A percentile compares a stretch with the other conserved stretches of the same genome.
phyloP scores from a whole-genome alignment of 2,329 filamentous ascomycete species.

The Claviceps humidiphila region DNA sequence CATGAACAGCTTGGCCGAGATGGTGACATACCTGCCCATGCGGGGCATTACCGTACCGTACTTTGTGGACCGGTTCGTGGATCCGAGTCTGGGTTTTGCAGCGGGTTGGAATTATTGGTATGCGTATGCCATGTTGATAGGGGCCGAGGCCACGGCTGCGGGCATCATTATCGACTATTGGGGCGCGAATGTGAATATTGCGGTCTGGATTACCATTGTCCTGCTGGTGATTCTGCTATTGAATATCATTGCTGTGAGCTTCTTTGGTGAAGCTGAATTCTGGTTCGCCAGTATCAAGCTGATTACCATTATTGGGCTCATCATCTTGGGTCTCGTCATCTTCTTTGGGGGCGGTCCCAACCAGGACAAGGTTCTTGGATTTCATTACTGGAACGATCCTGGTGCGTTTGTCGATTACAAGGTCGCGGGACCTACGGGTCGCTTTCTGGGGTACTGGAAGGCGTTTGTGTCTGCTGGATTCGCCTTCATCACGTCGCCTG shows the following conservation, averaged over 20 bases:
- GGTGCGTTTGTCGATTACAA: slow-evolving; percentile 36
- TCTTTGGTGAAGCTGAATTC: slow-evolving; percentile 50
- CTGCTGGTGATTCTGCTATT: slow-evolving; percentile 38
- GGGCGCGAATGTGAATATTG: slow-evolving; percentile 36
- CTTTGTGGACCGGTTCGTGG: slow-evolving; percentile 41
- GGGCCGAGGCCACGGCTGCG: slow-evolving; percentile 44
- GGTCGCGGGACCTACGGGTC: slow-evolving; percentile 30
- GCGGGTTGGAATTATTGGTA: slow-evolving; percentile 51
- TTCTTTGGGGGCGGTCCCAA: slow-evolving; percentile 42
- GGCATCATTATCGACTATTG: slow-evolving; percentile 49
- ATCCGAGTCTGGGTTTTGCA: slow-evolving; percentile 42
- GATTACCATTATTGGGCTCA: slow-evolving; percentile 42
- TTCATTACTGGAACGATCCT: slow-evolving; percentile 24
- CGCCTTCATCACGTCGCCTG: slow-evolving; percentile 48
- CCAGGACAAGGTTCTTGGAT: slow-evolving; percentile 32
- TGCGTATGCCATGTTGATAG: slow-evolving; percentile 44
- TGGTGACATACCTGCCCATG: slow-evolving; percentile 41
- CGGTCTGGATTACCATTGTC: slow-evolving; percentile 47
- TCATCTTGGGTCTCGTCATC: slow-evolving; percentile 42
- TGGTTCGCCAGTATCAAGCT: slow-evolving; percentile 49
- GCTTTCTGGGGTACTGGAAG: slow-evolving; percentile 46
- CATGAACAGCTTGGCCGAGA: slow-evolving; percentile 43
- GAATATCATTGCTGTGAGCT: slow-evolving; percentile 42
- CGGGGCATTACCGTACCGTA: slow-evolving; percentile 44
- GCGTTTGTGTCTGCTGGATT: slow-evolving; percentile 46